Percentiles rank a stretch among this genome's conserved stretches.
phyloP scores from a whole-genome alignment of 2,329 filamentous ascomycete genomes.

The Pestalotiopsis sp. region DNA sequence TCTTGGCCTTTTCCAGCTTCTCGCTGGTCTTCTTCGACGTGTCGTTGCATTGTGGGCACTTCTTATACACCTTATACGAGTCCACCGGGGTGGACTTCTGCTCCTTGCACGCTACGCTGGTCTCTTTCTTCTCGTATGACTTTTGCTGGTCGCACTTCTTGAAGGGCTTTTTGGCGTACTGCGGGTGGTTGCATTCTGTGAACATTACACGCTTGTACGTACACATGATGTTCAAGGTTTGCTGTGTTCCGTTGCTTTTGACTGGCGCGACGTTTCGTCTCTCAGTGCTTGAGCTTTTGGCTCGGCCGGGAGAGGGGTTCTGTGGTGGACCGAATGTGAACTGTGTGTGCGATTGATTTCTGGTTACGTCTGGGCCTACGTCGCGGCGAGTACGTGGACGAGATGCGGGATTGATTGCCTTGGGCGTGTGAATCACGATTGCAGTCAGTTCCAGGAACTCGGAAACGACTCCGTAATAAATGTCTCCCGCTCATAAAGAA shows the following conservation, averaged over 20 bases:
- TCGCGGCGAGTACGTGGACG: neutral
- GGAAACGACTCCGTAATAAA: neutral
- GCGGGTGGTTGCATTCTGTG: slow-evolving; percentile 30
- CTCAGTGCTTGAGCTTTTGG: neutral
- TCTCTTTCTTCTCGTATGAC: slow-evolving; percentile 16
- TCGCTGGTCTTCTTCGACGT: slow-evolving; percentile 1
- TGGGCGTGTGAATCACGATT: neutral
- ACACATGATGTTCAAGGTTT: slow-evolving; percentile 26
- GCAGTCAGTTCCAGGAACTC: neutral
- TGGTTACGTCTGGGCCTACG: neutral
- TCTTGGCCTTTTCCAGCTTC: slow-evolving; percentile 11
- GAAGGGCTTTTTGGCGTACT: slow-evolving; percentile 15
- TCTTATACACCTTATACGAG: slow-evolving; percentile 18
- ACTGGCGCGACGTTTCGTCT: neutral
- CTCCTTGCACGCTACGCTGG: slow-evolving; percentile 20
- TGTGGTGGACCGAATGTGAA: neutral
- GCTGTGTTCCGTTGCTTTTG: neutral
- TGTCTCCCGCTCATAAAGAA: neutral
- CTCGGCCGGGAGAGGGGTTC: neutral
- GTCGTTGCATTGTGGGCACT: slow-evolving; percentile 22
- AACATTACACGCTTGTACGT: slow-evolving; percentile 25
- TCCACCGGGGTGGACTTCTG: slow-evolving; percentile 20
- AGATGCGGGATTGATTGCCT: neutral
- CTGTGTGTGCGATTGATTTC: neutral
- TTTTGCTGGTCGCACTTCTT: slow-evolving; percentile 20